These are phyloP conservation scores for Gossypium gossypioides DNA, from an alignment of 441 rosid genomes.

Conservation along the genomic window DNA sequence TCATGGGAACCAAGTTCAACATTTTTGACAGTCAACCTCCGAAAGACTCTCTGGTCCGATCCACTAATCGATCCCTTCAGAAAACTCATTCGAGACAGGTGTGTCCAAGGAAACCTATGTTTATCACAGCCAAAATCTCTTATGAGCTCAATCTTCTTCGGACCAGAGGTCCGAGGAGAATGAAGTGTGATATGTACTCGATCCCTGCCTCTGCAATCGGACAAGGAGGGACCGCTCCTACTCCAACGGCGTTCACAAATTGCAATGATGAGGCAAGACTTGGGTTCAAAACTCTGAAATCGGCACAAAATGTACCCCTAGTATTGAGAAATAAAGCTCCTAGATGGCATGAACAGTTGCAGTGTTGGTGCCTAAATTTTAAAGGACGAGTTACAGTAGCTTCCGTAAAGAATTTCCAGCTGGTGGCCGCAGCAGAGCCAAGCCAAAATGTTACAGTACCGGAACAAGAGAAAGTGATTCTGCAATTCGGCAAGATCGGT, in stretches of 20 bases:
- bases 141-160: conserved; percentile 78
- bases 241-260: conserved; percentile 38
- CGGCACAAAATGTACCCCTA: conserved; percentile 29
- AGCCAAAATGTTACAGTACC: conserved; percentile 36
- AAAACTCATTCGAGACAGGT: conserved; percentile 36
- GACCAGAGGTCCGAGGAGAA: conserved; percentile 86
- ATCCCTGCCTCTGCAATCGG: conserved; percentile 57
- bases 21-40: conserved; percentile 56
- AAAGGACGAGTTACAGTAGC: conserved; percentile 44
- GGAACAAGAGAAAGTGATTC: conserved; percentile 69
- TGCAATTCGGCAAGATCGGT: conserved; percentile 90
- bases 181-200: conserved; percentile 61
- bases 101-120: conserved; percentile 31
- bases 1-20: conserved; percentile 82
- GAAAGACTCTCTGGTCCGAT: conserved; percentile 16
- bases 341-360: conserved; percentile 92
- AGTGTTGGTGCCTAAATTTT: conserved; percentile 90
- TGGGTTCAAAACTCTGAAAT: conserved; percentile 23
- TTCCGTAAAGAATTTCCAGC: conserved; percentile 88
- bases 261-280: conserved; percentile 9
- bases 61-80: conserved; percentile 23
- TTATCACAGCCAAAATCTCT: conserved; percentile 40
- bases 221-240: conserved; percentile 53
- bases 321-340: conserved; percentile 77
- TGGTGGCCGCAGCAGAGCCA: conserved; percentile 62